These are phyloP conservation scores for Plantago coronopus DNA, from an alignment of 305 asterid species.

Conservation along the genomic window DNA sequence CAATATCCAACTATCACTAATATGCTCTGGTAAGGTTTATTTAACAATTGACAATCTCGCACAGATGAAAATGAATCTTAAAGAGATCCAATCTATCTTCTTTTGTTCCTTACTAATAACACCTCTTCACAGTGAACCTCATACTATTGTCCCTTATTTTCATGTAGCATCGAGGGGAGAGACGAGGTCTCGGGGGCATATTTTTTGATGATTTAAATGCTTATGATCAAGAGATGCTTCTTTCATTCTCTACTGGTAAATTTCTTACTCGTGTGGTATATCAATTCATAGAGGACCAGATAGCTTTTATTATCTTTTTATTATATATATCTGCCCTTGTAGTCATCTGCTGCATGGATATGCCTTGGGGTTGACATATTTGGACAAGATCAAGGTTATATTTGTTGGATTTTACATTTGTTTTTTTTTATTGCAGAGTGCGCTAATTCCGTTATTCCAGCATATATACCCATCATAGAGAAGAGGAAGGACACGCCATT, in stretches of 20 bases:
- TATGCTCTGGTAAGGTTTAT: too few species aligned
- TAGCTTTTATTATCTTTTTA: background rate
- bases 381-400: background rate
- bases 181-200: slow-evolving; percentile 99
- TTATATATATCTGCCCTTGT: background rate
- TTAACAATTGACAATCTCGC: too few species aligned
- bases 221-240: slow-evolving; percentile 97
- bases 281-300: background rate
- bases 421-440: slow-evolving; percentile 64
- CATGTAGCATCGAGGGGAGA: slow-evolving; percentile 91
- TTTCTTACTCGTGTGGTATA: background rate
- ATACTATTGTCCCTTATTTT: too few species aligned
- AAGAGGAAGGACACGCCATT: slow-evolving; percentile 82
- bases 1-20: too few species aligned
- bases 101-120: too few species aligned
- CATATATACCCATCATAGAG: slow-evolving; percentile 85
- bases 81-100: too few species aligned
- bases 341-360: background rate
- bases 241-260: slow-evolving; percentile 91
- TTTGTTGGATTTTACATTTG: slow-evolving; percentile 4
- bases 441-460: slow-evolving; percentile 89
- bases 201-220: slow-evolving; percentile 88
- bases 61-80: too few species aligned
- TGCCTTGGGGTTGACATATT: background rate
- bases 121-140: background rate